Percentiles rank a stretch among this genome's conserved stretches.
Evolutionary conservation across 2,329 filamentous ascomycete species (phyloP).

Genomic region (Nectriaceae sp.): DNA sequence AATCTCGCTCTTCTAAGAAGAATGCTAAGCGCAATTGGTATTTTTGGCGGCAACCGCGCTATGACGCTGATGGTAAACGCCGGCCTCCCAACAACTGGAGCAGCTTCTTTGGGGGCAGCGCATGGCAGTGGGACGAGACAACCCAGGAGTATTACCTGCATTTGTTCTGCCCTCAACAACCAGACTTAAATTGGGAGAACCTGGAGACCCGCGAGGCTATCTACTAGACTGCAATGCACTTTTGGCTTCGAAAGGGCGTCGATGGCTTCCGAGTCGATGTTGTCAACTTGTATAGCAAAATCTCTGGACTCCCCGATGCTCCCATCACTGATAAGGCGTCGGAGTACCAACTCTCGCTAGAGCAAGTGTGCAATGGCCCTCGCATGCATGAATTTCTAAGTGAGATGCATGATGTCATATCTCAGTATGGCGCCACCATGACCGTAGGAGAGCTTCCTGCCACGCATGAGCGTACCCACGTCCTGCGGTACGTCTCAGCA

Average conservation of each 20-base stretch:
- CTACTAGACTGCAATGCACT: constrained; percentile 58
- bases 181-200: constrained; percentile 80
- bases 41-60: constrained; percentile 49
- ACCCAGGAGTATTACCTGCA: constrained; percentile 72
- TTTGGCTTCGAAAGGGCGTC: constrained; percentile 72
- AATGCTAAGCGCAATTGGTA: constrained; percentile 68
- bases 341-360: constrained; percentile 45
- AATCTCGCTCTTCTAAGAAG: constrained; percentile 58
- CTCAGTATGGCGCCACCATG: constrained; percentile 54
- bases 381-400: constrained; percentile 62
- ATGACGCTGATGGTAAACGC: constrained; percentile 53
- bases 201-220: constrained; percentile 64
- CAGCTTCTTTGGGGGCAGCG: constrained; percentile 48
- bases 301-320: constrained; percentile 54
- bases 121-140: constrained; percentile 25
- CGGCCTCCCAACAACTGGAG: constrained; percentile 72
- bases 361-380: constrained; percentile 58
- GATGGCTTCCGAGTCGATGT: constrained; percentile 70
- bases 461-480: constrained; percentile 53
- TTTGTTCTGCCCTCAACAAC: constrained; percentile 69
- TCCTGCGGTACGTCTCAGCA: constrained; percentile 56
- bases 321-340: constrained; percentile 41
- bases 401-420: constrained; percentile 60
- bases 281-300: constrained; percentile 67
- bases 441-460: constrained; percentile 67